A percentile compares a stretch with the other conserved stretches of the same genome.
Evolutionary conservation across 257 asterid genomes (phyloP).

Genomic region (Buddleja alternifolia): DNA sequence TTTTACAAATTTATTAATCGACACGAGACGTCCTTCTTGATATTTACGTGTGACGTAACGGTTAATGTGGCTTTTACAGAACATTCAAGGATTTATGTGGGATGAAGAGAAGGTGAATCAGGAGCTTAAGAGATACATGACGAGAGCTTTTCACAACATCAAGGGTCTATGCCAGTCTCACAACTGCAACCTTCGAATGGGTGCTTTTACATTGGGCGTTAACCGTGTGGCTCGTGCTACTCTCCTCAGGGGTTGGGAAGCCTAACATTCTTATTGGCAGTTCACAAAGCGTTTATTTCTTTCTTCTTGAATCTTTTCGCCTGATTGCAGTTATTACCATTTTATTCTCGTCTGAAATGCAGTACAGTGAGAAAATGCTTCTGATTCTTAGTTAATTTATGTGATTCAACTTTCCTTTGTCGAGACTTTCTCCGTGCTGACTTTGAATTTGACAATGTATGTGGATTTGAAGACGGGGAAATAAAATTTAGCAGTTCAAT

Average conservation of each 20-base stretch:
- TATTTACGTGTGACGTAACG: too few species aligned
- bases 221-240: slow-evolving; percentile 91
- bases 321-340: background rate
- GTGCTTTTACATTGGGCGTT: slow-evolving; percentile 83
- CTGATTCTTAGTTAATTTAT: slow-evolving; percentile 9
- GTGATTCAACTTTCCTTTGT: slow-evolving; percentile 1
- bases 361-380: slow-evolving; percentile 10
- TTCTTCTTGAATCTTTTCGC: slow-evolving; percentile 13
- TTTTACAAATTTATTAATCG: too few species aligned
- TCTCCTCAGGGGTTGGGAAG: slow-evolving; percentile 84
- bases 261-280: slow-evolving; percentile 36
- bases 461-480: slow-evolving; percentile 15
- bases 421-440: slow-evolving; percentile 4
- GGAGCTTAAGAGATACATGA: slow-evolving; percentile 80
- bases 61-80: slow-evolving; percentile 44
- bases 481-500: slow-evolving; percentile 14
- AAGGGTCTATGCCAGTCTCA: slow-evolving; percentile 68
- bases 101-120: slow-evolving; percentile 76
- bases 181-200: slow-evolving; percentile 87
- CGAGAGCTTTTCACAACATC: slow-evolving; percentile 65
- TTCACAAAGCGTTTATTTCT: slow-evolving; percentile 6
- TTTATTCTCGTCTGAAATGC: slow-evolving; percentile 15
- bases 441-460: background rate
- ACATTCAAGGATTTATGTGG: slow-evolving; percentile 95
- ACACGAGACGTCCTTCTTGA: too few species aligned